Base-by-base conservation (phyloP, 148 eudicot species). In the Drosera capensis region DNA sequence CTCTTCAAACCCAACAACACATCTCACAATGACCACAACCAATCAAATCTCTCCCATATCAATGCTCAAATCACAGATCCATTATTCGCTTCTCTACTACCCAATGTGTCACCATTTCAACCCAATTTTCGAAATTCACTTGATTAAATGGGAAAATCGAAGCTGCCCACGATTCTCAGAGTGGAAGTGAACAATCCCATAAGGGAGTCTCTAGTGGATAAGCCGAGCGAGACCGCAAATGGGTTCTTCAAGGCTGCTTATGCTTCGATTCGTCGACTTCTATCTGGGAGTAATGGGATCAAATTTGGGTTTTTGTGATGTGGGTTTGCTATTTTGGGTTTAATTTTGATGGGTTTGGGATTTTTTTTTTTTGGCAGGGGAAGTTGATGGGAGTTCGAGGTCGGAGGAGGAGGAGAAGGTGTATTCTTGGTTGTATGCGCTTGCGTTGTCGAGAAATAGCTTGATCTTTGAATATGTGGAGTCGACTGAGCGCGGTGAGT, bases 401-500 rank as follows among this genome's bases (percentile, higher is more conserved):
- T 54, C 64, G 1, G 70, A 64, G 40, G 70, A 64, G 57, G 73
- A 68, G 53, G 78, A 64, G 40, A 68, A 53, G 52, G 70, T 72
- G 13, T 64, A 68, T 26, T 49, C 60, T 18, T 72, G 78, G 78
- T 57, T 72, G 34, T 72, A 72, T 34, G 31, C 70, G 14, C 44
- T 72, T 52, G 73, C 78, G 7, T 70, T 64, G 25, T 46, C 73
- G 0, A 55, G 52, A 6, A 68, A 46, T 40, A 49, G 51, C 45
- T 16, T 72, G 23, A 73, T 56, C 53, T 60, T 59, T 42, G 78
- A 71, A 54, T 71, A 71, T 67, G 77, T 72, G 22, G 56, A 42
- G 20, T 72, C 77, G 2, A 72, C 72, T 16, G 77, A 72, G 60
- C 59, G 63, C 31, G 77, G 77, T 72, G 55, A 58, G 72, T 52